These are phyloP conservation scores for Metschnikowia kunwiensis DNA, from an alignment of 805 yeast genomes.

Conservation along the genomic window DNA sequence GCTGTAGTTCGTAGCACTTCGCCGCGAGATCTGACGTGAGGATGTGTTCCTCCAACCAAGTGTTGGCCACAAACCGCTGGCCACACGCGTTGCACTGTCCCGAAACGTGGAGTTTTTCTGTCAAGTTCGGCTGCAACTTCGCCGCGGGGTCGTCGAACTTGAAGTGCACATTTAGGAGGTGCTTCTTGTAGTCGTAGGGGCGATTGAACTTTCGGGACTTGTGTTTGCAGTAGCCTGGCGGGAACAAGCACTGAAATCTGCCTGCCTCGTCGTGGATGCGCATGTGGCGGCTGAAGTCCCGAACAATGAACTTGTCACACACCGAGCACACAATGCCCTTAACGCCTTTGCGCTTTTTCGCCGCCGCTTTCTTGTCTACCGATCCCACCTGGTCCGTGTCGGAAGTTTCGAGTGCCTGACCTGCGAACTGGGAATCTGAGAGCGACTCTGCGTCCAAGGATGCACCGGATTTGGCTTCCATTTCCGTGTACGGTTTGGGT, in stretches of 20 bases:
- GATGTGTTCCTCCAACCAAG: constrained; percentile 58
- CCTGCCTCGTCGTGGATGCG: constrained; percentile 44
- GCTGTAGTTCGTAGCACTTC: constrained; percentile 11
- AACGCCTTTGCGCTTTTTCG: constrained; percentile 26
- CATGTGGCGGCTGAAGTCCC: constrained; percentile 42
- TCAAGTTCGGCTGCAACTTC: constrained; percentile 37
- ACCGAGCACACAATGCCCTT: constrained; percentile 39
- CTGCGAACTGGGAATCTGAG: constrained; percentile 4
- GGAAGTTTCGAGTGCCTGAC: constrained; percentile 2
- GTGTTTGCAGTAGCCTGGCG: constrained; percentile 38
- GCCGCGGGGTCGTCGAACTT: constrained; percentile 41
- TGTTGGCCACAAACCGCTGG: constrained; percentile 42
- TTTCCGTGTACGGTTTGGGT: neutral
- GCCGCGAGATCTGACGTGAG: constrained; percentile 23
- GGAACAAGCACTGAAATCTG: constrained; percentile 42
- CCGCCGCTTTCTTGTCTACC: constrained; percentile 5
- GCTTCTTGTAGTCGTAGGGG: constrained; percentile 46
- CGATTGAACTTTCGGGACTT: constrained; percentile 42
- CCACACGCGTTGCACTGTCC: constrained; percentile 50
- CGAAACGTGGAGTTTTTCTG: constrained; percentile 37
- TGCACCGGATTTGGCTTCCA: neutral
- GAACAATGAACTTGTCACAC: constrained; percentile 39
- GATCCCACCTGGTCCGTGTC: constrained; percentile 6
- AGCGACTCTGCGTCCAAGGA: neutral
- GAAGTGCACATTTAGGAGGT: constrained; percentile 41